These are phyloP conservation scores for Citrullus amarus DNA, from an alignment of 306 rosid genomes.

Conservation along the genomic window DNA sequence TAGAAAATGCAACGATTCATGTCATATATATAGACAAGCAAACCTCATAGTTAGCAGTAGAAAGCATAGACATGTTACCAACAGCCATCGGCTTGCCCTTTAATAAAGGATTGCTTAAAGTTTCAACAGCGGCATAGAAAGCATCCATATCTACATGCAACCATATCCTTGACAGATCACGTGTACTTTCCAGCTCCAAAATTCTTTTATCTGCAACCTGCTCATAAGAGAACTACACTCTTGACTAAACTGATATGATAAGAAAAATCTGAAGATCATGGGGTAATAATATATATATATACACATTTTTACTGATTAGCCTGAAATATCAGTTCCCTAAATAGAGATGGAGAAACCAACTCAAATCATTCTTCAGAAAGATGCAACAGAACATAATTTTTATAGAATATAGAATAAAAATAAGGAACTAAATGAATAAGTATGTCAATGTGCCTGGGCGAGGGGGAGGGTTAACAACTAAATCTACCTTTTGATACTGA, in stretches of 20 bases:
- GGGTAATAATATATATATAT: neutral
- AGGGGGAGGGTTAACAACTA: neutral
- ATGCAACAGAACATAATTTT: neutral
- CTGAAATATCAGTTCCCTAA: neutral
- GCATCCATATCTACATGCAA: conserved; percentile 98
- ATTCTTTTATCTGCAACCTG: conserved; percentile 63
- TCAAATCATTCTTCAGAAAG: neutral
- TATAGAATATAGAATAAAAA: neutral
- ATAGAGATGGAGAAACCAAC: neutral
- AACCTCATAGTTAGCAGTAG: conserved; percentile 98
- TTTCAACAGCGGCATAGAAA: conserved; percentile 94
- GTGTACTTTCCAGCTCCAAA: conserved; percentile 59
- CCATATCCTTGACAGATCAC: conserved; percentile 81
- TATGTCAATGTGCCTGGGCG: neutral
- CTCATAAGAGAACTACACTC: neutral
- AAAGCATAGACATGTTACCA: conserved; percentile 82
- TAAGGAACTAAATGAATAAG: neutral
- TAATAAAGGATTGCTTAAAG: conserved; percentile 56
- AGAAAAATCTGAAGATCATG: neutral
- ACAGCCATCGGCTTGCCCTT: conserved; percentile 87
- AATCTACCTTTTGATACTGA: conserved; percentile 41
- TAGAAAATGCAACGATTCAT: neutral
- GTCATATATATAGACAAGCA: conserved; percentile 1
- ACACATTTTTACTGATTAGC: neutral
- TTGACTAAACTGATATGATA: neutral